Conservation (phyloP, 108 stramenopile species). For the Skeletonema grethae region DNA sequence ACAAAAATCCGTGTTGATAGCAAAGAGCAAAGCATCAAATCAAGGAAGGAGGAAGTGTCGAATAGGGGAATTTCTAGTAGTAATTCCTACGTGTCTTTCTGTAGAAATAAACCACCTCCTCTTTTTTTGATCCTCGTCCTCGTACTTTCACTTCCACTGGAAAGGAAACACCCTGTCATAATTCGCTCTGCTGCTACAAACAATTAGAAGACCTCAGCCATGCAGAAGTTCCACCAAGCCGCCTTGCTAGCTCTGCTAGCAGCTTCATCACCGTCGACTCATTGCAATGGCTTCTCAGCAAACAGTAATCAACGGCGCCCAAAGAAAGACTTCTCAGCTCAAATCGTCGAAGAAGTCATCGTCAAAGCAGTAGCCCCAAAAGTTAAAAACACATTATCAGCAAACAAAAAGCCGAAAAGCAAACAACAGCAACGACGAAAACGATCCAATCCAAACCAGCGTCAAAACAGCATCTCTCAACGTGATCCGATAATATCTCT, state of each 20-base stretch:
- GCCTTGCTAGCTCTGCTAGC: background rate
- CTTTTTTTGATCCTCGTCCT: too few relatives aligned
- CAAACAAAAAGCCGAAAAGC: background rate
- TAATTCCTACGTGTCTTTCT: too few relatives aligned
- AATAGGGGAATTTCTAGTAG: too few relatives aligned
- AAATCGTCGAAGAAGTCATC: background rate
- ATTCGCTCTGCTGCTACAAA: too few relatives aligned
- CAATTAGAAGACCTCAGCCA: background rate
- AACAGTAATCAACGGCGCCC: background rate
- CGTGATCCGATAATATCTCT: slow-evolving; percentile 65
- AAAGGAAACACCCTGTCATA: too few relatives aligned
- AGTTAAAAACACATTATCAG: background rate
- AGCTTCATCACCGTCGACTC: background rate
- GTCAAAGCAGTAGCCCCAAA: background rate
- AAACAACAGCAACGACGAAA: background rate
- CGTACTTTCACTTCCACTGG: too few relatives aligned
- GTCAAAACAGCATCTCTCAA: slow-evolving; percentile 26
- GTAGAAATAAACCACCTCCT: too few relatives aligned
- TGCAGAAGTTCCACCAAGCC: background rate
- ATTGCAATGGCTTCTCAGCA: background rate
- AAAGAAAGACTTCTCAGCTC: background rate
- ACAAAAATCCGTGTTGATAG: too few relatives aligned
- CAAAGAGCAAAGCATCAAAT: too few relatives aligned
- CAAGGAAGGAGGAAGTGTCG: too few relatives aligned
- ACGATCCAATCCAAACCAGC: slow-evolving; percentile 6